Base-by-base conservation (phyloP, 2,329 filamentous ascomycete genomes). In the Diatrype stigma region DNA sequence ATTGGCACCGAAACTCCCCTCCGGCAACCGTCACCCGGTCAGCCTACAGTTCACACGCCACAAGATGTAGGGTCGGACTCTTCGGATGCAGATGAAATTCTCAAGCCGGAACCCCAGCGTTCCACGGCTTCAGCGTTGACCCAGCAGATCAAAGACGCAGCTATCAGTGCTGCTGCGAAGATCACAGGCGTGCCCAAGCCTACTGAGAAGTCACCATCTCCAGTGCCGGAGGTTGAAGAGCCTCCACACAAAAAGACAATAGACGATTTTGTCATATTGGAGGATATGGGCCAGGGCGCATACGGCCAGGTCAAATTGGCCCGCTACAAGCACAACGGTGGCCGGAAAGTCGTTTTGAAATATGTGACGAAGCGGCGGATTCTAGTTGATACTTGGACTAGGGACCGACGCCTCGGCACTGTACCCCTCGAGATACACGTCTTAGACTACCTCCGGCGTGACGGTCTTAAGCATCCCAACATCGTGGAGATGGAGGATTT, bases 251-350 rank as follows among this genome's bases (percentile, higher is more conserved):
- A 95, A 73, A 94, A 94, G 70, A 85, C 82, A 1, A 97, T 99
- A 57, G 79, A 87, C 48, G 91, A 96, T 66, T 99, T 96, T 67
- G 79, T 86, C 40, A 93, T 99, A 53, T 76, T 99, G 12, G 94
- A 99, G 70, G 94, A 99, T 54, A 97, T 99, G 93, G 94, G 94
- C 4, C 91, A 96, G 71, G 94, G 94, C 38, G 94, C 94, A 1
- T 99, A 99, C 66, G 94, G 94, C 2, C 93, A 99, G 70, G 94
- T 99, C 52, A 99, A 99, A 69, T 80, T 99, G 45, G 93, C 89
- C 48, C 84, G 92, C 28, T 88, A 94, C 73, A 95, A 92, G 72
- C 84, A 85, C 62, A 83, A 80, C 47, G 83, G 76, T 22, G 75
- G 82, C 48, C 88, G 86, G 67, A 96, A 95, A 70, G 88, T 95